Base-by-base conservation (phyloP, 805 yeast species). In the Ogataea saltuana region DNA sequence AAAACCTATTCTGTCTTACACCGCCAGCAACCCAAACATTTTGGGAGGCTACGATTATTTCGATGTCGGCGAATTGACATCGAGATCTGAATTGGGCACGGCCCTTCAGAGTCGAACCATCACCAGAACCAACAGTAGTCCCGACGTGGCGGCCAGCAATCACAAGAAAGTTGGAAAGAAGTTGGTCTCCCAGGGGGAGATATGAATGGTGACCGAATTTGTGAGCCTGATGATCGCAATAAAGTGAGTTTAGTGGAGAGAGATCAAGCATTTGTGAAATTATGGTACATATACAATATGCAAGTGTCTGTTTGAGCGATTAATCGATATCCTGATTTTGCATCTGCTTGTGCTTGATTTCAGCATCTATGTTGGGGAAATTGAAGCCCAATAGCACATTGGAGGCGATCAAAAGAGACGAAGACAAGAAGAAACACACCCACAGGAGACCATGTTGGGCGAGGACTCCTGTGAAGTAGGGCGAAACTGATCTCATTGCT, bases 401-500 rank as follows among this genome's bases (percentile, higher is more conserved):
- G 1, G 81, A 78, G 2, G 75, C 44, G 6, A 83, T 71, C 4
- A 81, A 66, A 15, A 72, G 68, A 20, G 70, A 67, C 23, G 83
- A 77, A 46, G 70, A 74, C 11, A 84, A 74, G 2, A 75, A 48
- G 45, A 74, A 84, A 22, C 85, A 78, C 29, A 68, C 51, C 65
- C 75, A 65, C 18, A 84, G 60, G 2, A 55, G 53, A 1, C 72
- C 72, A 8, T 54, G 50, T 19, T 73, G 72, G 0, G 95, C 93
- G 37, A 88, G 65, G 20, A 71, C 63, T 4, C 97, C 97, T 2
- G 95, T 85, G 54, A 85, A 76, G 4, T 78, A 55, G 1, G 96
- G 97, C 0, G 96, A 95, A 9, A 86, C 60, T 33, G 93, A 80
- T 47, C 95, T 72, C 0, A 95, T 95, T 50, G 86, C 73, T 1